phyloP scores from a whole-genome alignment of 2,329 filamentous ascomycete species.

The Clonostachys solani region DNA sequence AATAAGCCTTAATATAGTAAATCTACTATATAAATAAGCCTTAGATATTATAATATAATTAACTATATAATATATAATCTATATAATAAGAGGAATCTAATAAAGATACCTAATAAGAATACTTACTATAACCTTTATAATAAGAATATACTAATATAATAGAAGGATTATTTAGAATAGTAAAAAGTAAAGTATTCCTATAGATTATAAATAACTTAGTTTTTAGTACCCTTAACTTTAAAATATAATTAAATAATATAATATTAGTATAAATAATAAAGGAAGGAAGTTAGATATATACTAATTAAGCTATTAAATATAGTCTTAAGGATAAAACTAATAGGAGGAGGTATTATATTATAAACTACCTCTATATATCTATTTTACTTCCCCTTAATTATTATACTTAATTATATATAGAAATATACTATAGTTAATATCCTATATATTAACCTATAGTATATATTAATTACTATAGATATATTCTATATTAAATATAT shows the following conservation, averaged over 20 bases:
- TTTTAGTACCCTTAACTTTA: neutral
- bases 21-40: neutral
- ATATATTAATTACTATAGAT: neutral
- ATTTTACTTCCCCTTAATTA: neutral
- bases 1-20: neutral
- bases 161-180: neutral
- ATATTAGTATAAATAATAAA: neutral
- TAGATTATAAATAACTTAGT: neutral
- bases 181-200: neutral
- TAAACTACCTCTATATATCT: neutral
- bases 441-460: neutral
- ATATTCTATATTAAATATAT: neutral
- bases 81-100: neutral
- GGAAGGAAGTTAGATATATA: neutral
- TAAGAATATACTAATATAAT: neutral
- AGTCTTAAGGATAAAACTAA: neutral
- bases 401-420: neutral
- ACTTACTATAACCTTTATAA: neutral
- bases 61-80: neutral
- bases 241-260: neutral
- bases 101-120: neutral
- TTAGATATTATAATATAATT: neutral
- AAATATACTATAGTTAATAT: neutral
- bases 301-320: neutral
- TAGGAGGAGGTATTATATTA: neutral